Evolutionary conservation across 129 eudicot genomes (phyloP), one percentile per base, ranked within the genome.

Genomic region (carrot (Daucus carota)): DNA sequence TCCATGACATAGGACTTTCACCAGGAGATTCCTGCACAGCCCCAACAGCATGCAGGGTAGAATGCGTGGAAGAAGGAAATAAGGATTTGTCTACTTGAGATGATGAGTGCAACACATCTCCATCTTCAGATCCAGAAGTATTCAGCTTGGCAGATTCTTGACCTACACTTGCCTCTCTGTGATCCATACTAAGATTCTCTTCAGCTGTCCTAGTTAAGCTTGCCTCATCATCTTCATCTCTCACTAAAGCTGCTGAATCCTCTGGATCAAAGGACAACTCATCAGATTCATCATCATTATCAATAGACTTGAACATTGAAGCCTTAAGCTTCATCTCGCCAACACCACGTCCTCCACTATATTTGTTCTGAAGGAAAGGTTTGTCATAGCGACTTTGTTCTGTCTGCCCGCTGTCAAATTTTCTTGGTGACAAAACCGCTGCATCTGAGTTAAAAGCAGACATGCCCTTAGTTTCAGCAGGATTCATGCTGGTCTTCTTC

Each of bases 1-100:
- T 88, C 91, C 97, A 93, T 15, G 97, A 93, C 63, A 83, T 86
- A 2, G 91, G 97, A 83, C 98, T 90, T 76, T 85, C 95, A 48
- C 80, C 92, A 0, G 97, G 94, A 75, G 90, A 91, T 71, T 89
- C 98, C 76, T 80, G 97, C 66, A 78, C 69, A 70, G 81, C 77
- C 5, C 78, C 86, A 74, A 69, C 70, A 50, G 83, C 73, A 26
- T 70, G 83, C 73, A 82, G 79, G 34, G 83, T 33, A 33, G 89
- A 80, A 78, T 85, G 45, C 74, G 81, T 69, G 29, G 81, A 52
- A 67, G 80, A 69, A 26, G 87, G 90, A 74, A 86, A 77, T 78
- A 76, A 79, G 69, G 85, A 73, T 43, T 80, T 84, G 46, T 82
- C 87, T 24, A 73, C 84, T 45, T 75, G 86, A 62, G 91, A 81